A percentile compares a stretch with the other conserved stretches of the same genome.
Evolutionary conservation across 768 basidiomycete species (phyloP).

Genomic region (Boletus reticulatus): DNA sequence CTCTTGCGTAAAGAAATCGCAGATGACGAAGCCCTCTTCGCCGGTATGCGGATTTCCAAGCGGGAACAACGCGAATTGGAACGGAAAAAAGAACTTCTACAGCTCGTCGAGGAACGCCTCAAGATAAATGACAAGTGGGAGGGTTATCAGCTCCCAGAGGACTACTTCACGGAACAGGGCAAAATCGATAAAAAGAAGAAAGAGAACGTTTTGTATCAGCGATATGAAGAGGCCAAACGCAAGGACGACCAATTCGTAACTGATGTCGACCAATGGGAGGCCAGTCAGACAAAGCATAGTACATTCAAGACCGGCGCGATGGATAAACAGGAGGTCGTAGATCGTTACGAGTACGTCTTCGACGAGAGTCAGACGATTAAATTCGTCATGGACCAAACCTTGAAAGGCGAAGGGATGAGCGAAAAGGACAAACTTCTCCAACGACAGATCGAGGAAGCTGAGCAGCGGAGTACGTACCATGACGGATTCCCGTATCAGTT

Average conservation of each 20-base stretch:
- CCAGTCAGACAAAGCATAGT: conserved; percentile 83
- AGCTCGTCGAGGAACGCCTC: conserved; percentile 89
- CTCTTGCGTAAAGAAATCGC: conserved; percentile 89
- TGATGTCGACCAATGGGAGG: conserved; percentile 98
- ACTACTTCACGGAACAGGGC: conserved; percentile 97
- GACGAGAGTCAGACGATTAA: conserved; percentile 97
- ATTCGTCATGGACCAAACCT: conserved; percentile 83
- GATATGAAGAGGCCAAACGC: conserved; percentile 91
- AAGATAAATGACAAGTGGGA: conserved; percentile 95
- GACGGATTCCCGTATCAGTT: background rate
- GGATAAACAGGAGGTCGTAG: conserved; percentile 80
- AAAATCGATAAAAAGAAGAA: conserved; percentile 98
- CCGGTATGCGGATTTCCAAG: conserved; percentile 88
- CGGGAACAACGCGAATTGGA: conserved; percentile 80
- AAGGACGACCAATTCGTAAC: conserved; percentile 95
- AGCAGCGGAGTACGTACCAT: conserved; percentile 71
- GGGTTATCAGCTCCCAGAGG: conserved; percentile 95
- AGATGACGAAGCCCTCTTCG: conserved; percentile 89
- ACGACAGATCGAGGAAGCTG: conserved; percentile 87
- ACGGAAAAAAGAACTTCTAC: conserved; percentile 87
- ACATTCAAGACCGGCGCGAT: conserved; percentile 89
- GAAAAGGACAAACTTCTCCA: conserved; percentile 84
- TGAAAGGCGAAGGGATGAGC: conserved; percentile 72
- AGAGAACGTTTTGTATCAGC: conserved; percentile 85
- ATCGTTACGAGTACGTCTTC: conserved; percentile 96